phyloP scores from a whole-genome alignment of 192 early-diverging fungal species.

The Rhizoclosmatium globosum region DNA sequence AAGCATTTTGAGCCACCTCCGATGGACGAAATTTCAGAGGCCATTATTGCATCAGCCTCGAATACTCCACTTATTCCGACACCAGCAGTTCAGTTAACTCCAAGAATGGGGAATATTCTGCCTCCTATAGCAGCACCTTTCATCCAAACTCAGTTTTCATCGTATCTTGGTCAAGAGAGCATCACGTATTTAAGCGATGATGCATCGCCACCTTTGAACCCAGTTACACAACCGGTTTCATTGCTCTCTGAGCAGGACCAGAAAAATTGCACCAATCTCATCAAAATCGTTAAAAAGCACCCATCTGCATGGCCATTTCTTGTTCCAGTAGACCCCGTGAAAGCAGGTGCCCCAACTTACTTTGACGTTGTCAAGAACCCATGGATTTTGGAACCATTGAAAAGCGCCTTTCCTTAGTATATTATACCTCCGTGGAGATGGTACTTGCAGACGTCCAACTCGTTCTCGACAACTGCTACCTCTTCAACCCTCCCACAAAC shows the following conservation, averaged over 20 bases:
- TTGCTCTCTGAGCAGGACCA: not conserved
- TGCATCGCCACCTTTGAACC: too few species aligned
- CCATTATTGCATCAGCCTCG: too few species aligned
- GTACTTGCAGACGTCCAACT: constrained; percentile 55
- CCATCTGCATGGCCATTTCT: constrained; percentile 80
- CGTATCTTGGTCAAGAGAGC: too few species aligned
- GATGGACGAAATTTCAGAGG: too few species aligned
- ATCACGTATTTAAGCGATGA: too few species aligned
- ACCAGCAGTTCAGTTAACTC: too few species aligned
- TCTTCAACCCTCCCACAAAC: constrained; percentile 74
- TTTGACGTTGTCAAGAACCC: constrained; percentile 74
- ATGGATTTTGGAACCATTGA: constrained; percentile 85
- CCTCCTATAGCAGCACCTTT: too few species aligned
- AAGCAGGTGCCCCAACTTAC: constrained; percentile 73
- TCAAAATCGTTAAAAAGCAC: constrained; percentile 41
- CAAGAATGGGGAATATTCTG: too few species aligned
- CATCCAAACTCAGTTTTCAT: too few species aligned
- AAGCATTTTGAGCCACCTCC: too few species aligned
- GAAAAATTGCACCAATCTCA: not conserved
- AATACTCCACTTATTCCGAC: too few species aligned
- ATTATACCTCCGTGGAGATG: constrained; percentile 61
- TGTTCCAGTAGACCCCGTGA: constrained; percentile 77
- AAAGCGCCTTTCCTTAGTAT: constrained; percentile 65
- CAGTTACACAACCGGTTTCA: too few species aligned
- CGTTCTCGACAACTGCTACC: constrained; percentile 65